phyloP scores from a whole-genome alignment of 73 alveolate species.

The Stentor coeruleus region DNA sequence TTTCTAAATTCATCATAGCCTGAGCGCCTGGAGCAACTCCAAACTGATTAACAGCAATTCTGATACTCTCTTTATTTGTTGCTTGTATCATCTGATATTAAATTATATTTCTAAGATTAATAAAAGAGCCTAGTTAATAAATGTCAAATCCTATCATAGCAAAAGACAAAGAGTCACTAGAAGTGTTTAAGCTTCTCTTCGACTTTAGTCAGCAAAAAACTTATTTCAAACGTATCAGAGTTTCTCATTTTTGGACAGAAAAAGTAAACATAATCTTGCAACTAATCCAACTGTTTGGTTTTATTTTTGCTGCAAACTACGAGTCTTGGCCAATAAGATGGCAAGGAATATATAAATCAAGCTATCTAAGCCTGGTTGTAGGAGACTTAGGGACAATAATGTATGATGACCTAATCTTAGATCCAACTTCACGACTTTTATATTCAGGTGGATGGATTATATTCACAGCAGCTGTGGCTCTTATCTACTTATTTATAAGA shows the following conservation, averaged over 20 bases:
- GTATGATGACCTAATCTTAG: neutral
- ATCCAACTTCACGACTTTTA: neutral
- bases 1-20: conserved; percentile 72
- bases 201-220: too few relatives aligned
- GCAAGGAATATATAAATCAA: neutral
- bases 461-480: neutral
- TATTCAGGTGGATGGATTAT: neutral
- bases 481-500: neutral
- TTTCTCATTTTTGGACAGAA: neutral
- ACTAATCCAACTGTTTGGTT: neutral
- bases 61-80: neutral
- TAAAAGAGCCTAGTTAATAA: too few relatives aligned
- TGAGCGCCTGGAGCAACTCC: conserved; percentile 93
- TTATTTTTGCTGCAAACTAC: neutral
- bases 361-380: neutral
- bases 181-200: too few relatives aligned
- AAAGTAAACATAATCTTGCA: neutral
- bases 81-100: conserved; percentile 21
- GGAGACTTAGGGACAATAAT: neutral
- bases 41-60: conserved; percentile 41
- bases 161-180: too few relatives aligned
- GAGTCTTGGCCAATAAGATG: neutral
- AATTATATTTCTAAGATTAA: too few relatives aligned
- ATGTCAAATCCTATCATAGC: too few relatives aligned
- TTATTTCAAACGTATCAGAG: too few relatives aligned